Conservation (phyloP, 2,329 filamentous ascomycete genomes). For the Pezicula radicicola region DNA sequence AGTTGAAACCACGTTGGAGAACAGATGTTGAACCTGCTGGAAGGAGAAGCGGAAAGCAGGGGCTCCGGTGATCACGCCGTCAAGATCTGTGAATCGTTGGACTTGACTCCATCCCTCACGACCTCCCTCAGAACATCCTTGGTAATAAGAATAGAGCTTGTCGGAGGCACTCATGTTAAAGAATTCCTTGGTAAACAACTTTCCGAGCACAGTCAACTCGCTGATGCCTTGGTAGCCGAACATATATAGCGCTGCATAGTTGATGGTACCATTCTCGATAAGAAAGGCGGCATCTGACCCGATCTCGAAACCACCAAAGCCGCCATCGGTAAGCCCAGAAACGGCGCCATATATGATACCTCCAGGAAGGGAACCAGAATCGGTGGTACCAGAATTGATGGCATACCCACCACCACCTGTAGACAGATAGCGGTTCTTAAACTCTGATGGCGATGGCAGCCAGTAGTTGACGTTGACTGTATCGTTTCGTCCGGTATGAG, state of each 20-base stretch:
- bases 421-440: constrained; percentile 42
- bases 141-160: constrained; percentile 42
- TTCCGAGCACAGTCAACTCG: constrained; percentile 38
- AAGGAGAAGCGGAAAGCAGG: constrained; percentile 42
- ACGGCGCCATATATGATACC: constrained; percentile 45
- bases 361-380: constrained; percentile 27
- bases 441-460: constrained; percentile 39
- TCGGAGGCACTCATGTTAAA: constrained; percentile 29
- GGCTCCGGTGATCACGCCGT: constrained; percentile 40
- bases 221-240: constrained; percentile 35
- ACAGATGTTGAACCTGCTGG: constrained; percentile 38
- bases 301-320: constrained; percentile 44
- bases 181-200: constrained; percentile 38
- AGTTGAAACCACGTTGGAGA: constrained; percentile 30
- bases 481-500: constrained; percentile 36
- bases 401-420: constrained; percentile 44
- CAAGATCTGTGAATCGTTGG: constrained; percentile 37
- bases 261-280: constrained; percentile 35
- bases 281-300: constrained; percentile 34
- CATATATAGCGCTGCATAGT: constrained; percentile 33
- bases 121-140: constrained; percentile 42
- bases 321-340: constrained; percentile 45
- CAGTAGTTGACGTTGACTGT: constrained; percentile 36
- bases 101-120: constrained; percentile 43
- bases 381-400: constrained; percentile 33